Base-by-base conservation (phyloP, 441 rosid genomes). In the Erodium trifolium region DNA sequence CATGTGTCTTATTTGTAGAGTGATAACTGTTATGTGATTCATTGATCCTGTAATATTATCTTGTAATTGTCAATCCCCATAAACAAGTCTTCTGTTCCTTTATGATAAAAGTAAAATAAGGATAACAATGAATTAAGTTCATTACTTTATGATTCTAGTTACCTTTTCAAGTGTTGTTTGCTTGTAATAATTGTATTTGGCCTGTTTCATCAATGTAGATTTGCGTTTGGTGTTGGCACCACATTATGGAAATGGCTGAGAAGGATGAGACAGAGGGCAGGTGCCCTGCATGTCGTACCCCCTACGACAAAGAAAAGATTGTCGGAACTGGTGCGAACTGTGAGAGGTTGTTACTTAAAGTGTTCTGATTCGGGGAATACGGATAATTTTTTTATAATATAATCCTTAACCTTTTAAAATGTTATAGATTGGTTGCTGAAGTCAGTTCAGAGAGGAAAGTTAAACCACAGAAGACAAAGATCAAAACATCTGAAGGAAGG, bases 211-310 rank as follows among this genome's bases (percentile, higher is more conserved):
- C 34, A 65, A 63, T 34, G 14, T 67, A 84, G 90, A 77, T 86
- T 57, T 86, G 90, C 78, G 90, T 86, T 65, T 86, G 90, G 88
- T 86, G 90, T 66, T 86, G 90, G 90, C 78, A 84, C 74, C 86
- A 84, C 34, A 70, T 86, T 9, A 81, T 80, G 83, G 85, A 86
- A 14, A 81, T 86, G 90, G 88, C 90, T 51, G 90, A 84, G 76
- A 86, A 79, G 82, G 83, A 80, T 75, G 76, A 65, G 3, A 71
- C 78, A 4, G 88, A 84, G 74, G 90, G 90, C 13, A 81, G 86
- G 35, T 86, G 88, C 66, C 90, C 90, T 3, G 90, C 90, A 60
- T 86, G 88, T 63, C 88, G 88, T 18, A 68, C 76, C 19, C 72
- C 85, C 41, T 86, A 86, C 75, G 88, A 86, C 80, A 86, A 77